Base-by-base conservation (phyloP, 768 basidiomycete species). In the Suillus brevipes region DNA sequence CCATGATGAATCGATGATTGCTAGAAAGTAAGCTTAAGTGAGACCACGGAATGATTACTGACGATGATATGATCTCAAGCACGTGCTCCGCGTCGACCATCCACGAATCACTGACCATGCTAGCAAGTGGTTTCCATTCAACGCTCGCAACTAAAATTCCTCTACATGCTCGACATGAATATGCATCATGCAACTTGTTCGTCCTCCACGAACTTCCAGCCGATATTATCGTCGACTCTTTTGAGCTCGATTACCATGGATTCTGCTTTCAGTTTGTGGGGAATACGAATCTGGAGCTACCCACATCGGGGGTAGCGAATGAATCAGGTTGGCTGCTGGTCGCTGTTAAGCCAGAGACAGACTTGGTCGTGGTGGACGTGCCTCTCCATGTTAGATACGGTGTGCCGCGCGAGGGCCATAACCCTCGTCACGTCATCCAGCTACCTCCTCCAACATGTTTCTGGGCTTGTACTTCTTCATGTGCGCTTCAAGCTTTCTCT, bases 321-420 rank as follows among this genome's bases (percentile, higher is more conserved):
- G 64, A 66, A 36, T 53, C 67, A 2, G 69, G 68, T 64, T 70
- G 70, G 6, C 60, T 81, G 37, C 73, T 82, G 47, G 31, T 83
- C 50, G 71, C 73, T 42, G 71, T 73, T 4, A 70, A 74, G 6
- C 55, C 60, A 16, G 62, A 49, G 38, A 43, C 64, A 52, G 64
- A 68, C 40, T 65, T 59, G 28, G 53, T 70, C 23, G 50, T 65
- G 0, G 61, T 82, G 28, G 74, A 79, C 28, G 64, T 84, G 6
- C 84, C 83, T 9, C 61, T 84, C 49, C 83, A 84, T 67, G 77
- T 76, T 20, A 79, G 83, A 16, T 84, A 84, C 65, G 78, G 78
- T 31, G 62, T 66, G 52, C 79, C 78, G 45, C 52, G 61, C 16
- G 45, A 61, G 13, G 65, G 56, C 25, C 56, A 55, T 43, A n/a